Percentiles rank a stretch among this genome's conserved stretches.
Conservation (phyloP, 1,284 basidiomycete genomes). For the Cryptococcus hybrid region DNA sequence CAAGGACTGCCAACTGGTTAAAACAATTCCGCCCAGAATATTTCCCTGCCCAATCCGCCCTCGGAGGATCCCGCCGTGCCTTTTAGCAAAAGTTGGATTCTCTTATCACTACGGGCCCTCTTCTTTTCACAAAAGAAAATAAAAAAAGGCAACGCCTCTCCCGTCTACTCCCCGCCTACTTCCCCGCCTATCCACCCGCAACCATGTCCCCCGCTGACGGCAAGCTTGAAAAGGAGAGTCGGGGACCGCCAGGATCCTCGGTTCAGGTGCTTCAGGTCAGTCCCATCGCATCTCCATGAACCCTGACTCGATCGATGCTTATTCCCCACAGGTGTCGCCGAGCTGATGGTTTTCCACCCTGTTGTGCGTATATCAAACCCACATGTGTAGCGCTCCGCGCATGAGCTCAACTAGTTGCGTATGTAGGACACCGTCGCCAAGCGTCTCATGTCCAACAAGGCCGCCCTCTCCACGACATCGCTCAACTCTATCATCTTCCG, state of each 20-base stretch:
- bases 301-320: neutral
- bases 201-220: slow-evolving; percentile 39
- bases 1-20: too few relatives aligned
- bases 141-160: too few relatives aligned
- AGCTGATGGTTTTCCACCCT: slow-evolving; percentile 86
- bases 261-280: slow-evolving; percentile 86
- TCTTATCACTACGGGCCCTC: too few relatives aligned
- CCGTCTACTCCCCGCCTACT: too few relatives aligned
- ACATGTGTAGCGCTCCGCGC: neutral
- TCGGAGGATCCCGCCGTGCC: too few relatives aligned
- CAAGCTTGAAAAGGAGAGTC: slow-evolving; percentile 62
- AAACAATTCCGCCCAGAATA: too few relatives aligned
- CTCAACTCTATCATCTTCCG: slow-evolving; percentile 83
- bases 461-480: slow-evolving; percentile 63
- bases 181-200: too few relatives aligned
- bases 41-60: too few relatives aligned
- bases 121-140: too few relatives aligned
- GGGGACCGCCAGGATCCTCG: slow-evolving; percentile 83
- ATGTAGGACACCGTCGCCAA: slow-evolving; percentile 85
- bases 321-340: slow-evolving; percentile 71
- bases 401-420: too few relatives aligned
- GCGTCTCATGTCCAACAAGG: slow-evolving; percentile 96
- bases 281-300: slow-evolving; percentile 1
- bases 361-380: slow-evolving; percentile 50
- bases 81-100: too few relatives aligned